Evolutionary conservation across 2,329 filamentous ascomycete species (phyloP).

Genomic region (Cadophora sp.): DNA sequence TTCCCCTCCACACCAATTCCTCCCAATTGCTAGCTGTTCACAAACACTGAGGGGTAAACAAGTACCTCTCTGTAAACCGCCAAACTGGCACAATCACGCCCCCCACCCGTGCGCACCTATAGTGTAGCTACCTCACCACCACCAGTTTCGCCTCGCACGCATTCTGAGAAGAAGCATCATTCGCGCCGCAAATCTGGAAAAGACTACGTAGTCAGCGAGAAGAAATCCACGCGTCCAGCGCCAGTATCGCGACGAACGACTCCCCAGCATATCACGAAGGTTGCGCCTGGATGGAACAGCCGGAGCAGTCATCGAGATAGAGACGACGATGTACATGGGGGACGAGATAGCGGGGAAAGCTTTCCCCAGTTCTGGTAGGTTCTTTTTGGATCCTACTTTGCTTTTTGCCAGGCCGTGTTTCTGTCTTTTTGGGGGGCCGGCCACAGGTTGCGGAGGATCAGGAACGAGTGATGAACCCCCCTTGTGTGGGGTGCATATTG

Average conservation of each 20-base stretch:
- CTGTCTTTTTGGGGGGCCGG: not conserved
- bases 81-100: slow-evolving; percentile 41
- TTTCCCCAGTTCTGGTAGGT: slow-evolving; percentile 72
- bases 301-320: slow-evolving; percentile 29
- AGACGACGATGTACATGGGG: slow-evolving; percentile 33
- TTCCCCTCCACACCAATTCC: not conserved
- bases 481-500: slow-evolving; percentile 7
- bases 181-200: slow-evolving; percentile 39
- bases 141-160: slow-evolving; percentile 35
- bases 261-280: slow-evolving; percentile 34
- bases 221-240: slow-evolving; percentile 35
- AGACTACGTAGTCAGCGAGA: slow-evolving; percentile 35
- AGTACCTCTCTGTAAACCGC: not conserved
- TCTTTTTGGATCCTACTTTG: slow-evolving; percentile 15
- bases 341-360: slow-evolving; percentile 61
- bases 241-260: slow-evolving; percentile 31
- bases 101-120: slow-evolving; percentile 35
- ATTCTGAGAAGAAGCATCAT: slow-evolving; percentile 35
- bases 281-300: slow-evolving; percentile 17
- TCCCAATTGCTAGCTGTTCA: not conserved
- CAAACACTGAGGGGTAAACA: not conserved
- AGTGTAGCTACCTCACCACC: slow-evolving; percentile 30
- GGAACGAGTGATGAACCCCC: too few relatives aligned
- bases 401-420: slow-evolving; percentile 16
- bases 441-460: not conserved